Base-by-base conservation (phyloP, 2,329 filamentous ascomycete genomes). In the Blastomyces parvus region DNA sequence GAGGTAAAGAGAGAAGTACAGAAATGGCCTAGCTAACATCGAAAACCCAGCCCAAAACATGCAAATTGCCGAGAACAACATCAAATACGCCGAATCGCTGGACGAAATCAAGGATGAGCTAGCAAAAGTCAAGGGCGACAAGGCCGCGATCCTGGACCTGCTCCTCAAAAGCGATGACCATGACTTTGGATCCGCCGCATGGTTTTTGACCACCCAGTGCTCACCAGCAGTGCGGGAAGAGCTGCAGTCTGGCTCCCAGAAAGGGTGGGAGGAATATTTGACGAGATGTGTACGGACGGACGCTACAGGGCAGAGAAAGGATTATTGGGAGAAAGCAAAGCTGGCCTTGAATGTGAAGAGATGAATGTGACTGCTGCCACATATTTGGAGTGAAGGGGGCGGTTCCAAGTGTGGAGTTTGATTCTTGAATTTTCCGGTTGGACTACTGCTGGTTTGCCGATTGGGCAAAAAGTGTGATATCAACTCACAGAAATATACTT, bases 181-280 rank as follows among this genome's bases (percentile, higher is more conserved):
- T 64, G 79, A 81, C 60, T 88, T 86, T 70, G 85, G 78, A 0
- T 82, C 79, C 17, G 86, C 81, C 2, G 82, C 83, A 8, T 88
- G 86, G 86, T 88, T 83, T 69, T 70, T 86, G 59, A 80, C 72
- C 14, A 82, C 78, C 0, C 77, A 86, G 70, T 88, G 86, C 70
- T 70, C 67, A 0, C 68, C 69, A 0, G 72, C 69, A n/a, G 76
- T 83, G 33, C 73, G 79, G 61, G 50, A 69, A 2, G 77, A 73
- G 2, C 70, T 88, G 61, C 74, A 76, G 61, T 69, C 69, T n/a
- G 82, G 80, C 0, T 78, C 76, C 0, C 69, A 80, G 68, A 74
- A 71, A 0, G 84, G 83, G 0, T 87, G 80, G 77, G 65, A 77
- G 63, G 73, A 70, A 27, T 88, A 85, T 72, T 72, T 87, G 65